A percentile compares a stretch with the other conserved stretches of the same genome.
These are phyloP conservation scores for Leishmania tropica DNA, from an alignment of 208 protist genomes.

Conservation along the genomic window DNA sequence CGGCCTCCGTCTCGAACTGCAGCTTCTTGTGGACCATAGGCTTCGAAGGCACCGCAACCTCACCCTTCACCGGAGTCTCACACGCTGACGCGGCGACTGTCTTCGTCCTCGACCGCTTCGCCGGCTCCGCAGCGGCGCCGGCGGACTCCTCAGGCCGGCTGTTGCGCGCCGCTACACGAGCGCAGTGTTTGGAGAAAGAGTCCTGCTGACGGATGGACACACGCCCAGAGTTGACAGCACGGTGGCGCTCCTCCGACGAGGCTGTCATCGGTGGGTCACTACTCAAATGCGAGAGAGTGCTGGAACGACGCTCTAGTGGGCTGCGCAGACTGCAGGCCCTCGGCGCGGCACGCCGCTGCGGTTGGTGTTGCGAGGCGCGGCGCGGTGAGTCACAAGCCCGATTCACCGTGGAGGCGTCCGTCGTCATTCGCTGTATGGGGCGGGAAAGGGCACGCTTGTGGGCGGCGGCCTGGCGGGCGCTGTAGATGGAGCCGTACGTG, in stretches of 20 bases:
- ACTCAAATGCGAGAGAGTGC: conserved; percentile 18
- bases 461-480: conserved; percentile 13
- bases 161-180: conserved; percentile 27
- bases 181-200: conserved; percentile 45
- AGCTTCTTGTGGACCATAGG: conserved; percentile 6
- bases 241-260: conserved; percentile 11
- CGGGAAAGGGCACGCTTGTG: conserved; percentile 5
- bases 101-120: conserved; percentile 1
- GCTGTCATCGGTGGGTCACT: conserved; percentile 5
- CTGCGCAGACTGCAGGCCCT: conserved; percentile 8
- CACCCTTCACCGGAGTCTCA: conserved; percentile 3
- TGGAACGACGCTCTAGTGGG: conserved; percentile 1
- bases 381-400: conserved; percentile 5
- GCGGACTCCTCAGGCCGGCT: not conserved
- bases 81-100: not conserved
- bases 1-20: conserved; percentile 9
- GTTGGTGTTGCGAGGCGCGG: not conserved
- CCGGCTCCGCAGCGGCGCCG: not conserved
- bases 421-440: not conserved
- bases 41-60: not conserved
- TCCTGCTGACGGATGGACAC: conserved; percentile 38
- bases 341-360: conserved; percentile 9
- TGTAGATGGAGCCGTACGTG: conserved; percentile 30
- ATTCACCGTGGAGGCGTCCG: not conserved
- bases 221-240: not conserved